Base-by-base conservation (phyloP, 306 rosid species). In the Rosa multiflora region DNA sequence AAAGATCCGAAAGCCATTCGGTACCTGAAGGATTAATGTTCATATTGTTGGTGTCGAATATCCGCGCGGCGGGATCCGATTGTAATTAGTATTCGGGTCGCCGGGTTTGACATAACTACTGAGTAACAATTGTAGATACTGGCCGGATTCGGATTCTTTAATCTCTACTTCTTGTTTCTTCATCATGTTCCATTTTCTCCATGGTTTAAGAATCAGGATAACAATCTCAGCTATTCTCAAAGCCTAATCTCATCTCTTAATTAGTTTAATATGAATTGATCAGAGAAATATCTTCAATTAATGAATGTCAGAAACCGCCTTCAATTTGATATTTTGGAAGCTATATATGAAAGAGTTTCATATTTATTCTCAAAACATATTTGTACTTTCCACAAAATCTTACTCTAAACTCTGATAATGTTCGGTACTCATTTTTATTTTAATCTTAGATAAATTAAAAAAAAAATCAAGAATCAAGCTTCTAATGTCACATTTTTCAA, bases 1-100 rank as follows among this genome's bases (percentile, higher is more conserved):
- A 79, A 72, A 76, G 75, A 86, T 23, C 52, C 81, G 73, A 76
- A 61, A 51, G 58, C 52, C 67, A 66, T 51, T 7, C 47, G n/a
- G 18, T 77, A 26, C 29, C 29, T 26, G 44, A 73, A 14, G 80
- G 35, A 23, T 68, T 68, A 29, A 1, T 15, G 74, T 17, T 40
- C n/a, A 75, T 56, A 40, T 70, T 26, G 43, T 64, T 44, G 17
- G 72, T 75, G 59, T 23, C 35, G 15, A 70, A 53, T 55, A 69
- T 78, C 64, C 67, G 81, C 1, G 39, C 73, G 73, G 40, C n/a
- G 37, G 66, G 9, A 55, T 70, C 76, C 81, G 76, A 20, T 39
- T 53, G 35, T 40, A 53, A 69, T 69, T 70, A 75, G 8, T 6
- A 4, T 56, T 61, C 53, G 51, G 73, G 49, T 40, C 74, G 58